Evolutionary conservation across 148 eudicot species (phyloP).

Genomic region (Salicornia ramosissima): DNA sequence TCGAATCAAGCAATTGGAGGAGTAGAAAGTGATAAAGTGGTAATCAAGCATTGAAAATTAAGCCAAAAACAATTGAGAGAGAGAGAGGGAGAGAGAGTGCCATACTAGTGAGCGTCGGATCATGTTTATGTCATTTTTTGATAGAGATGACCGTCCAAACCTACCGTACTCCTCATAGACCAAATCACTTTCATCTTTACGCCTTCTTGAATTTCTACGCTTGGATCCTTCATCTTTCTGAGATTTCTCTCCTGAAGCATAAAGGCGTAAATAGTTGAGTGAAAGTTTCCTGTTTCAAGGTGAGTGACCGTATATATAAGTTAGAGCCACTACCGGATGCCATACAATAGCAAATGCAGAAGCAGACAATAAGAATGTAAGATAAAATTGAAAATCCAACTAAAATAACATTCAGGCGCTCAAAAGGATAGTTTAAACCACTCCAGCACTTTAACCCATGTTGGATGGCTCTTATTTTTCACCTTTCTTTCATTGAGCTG

Average conservation of each 20-base stretch:
- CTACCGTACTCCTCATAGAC: slow-evolving; percentile 33
- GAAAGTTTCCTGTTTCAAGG: slow-evolving; percentile 67
- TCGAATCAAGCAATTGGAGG: slow-evolving; percentile 2
- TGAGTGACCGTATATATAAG: slow-evolving; percentile 16
- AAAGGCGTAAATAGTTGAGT: slow-evolving; percentile 51
- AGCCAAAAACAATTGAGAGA: slow-evolving; percentile 13
- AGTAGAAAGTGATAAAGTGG: slow-evolving; percentile 2
- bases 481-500: background rate
- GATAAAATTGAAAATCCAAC: background rate
- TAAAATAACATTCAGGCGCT: background rate
- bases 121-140: slow-evolving; percentile 72
- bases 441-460: background rate
- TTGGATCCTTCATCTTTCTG: slow-evolving; percentile 59
- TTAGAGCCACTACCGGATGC: slow-evolving; percentile 10
- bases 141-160: slow-evolving; percentile 39
- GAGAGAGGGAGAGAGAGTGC: slow-evolving; percentile 13
- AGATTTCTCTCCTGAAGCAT: slow-evolving; percentile 46
- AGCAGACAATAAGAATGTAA: background rate
- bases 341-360: background rate
- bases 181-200: slow-evolving; percentile 41
- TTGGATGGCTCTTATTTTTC: background rate
- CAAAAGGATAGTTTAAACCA: slow-evolving; percentile 1
- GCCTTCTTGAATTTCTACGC: slow-evolving; percentile 62
- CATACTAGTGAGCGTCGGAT: slow-evolving; percentile 88
- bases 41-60: background rate